These are phyloP conservation scores for Pseudogymnoascus sp. DNA, from an alignment of 2,329 filamentous ascomycete species.

Conservation along the genomic window DNA sequence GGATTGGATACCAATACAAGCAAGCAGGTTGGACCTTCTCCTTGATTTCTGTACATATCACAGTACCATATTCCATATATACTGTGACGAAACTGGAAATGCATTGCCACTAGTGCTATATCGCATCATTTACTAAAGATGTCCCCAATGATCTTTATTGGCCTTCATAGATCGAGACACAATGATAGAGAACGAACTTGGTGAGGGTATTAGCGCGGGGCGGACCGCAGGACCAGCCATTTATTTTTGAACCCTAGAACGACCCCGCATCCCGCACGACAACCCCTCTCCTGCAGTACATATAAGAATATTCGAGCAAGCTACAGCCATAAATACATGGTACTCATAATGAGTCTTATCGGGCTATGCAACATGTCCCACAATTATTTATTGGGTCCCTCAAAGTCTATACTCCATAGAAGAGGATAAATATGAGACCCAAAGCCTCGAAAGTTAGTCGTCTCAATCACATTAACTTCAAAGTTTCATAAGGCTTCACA, in stretches of 20 bases:
- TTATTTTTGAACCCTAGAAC: background rate
- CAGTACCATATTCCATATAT: background rate
- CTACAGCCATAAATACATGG: background rate
- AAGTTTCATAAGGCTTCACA: background rate
- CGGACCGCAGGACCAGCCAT: background rate
- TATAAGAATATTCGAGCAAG: background rate
- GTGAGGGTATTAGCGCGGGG: background rate
- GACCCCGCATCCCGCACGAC: background rate
- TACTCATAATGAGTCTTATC: constrained; percentile 5
- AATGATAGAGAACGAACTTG: background rate
- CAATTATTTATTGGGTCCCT: background rate
- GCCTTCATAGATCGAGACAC: background rate
- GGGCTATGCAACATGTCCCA: background rate
- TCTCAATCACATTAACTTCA: background rate
- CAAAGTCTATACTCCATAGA: background rate
- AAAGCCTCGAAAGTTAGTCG: background rate
- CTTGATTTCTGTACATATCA: background rate
- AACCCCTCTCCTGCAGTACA: background rate
- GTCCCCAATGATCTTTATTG: background rate
- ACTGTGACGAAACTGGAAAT: background rate
- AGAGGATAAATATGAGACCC: background rate
- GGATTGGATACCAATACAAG: background rate
- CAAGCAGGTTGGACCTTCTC: background rate
- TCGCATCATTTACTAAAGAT: background rate
- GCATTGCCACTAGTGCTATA: background rate